A percentile compares a stretch with the other conserved stretches of the same genome.
Evolutionary conservation across 768 basidiomycete genomes (phyloP).

Genomic region (Termitomyces heimii): DNA sequence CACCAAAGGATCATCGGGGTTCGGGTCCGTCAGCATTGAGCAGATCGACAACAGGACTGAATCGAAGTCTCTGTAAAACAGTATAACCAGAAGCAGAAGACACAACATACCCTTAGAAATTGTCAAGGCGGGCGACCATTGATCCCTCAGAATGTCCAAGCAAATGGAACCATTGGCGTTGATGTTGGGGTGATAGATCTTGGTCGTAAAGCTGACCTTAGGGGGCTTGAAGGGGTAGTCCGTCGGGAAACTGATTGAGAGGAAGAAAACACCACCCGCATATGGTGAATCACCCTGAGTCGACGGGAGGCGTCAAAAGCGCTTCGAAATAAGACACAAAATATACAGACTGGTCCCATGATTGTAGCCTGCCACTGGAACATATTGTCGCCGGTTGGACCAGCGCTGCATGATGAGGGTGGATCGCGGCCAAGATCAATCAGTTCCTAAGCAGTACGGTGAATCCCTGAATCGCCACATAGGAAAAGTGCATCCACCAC

Average conservation of each 20-base stretch:
- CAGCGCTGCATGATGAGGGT: constrained; percentile 98
- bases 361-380: constrained; percentile 99
- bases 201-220: constrained; percentile 99
- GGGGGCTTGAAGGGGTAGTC: constrained; percentile 99
- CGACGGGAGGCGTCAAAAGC: constrained; percentile 15
- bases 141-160: constrained; percentile 96
- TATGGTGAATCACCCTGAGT: constrained; percentile 93
- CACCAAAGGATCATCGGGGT: constrained; percentile 97
- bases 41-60: constrained; percentile 95
- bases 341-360: constrained; percentile 90
- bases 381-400: constrained; percentile 96
- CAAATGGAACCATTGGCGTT: constrained; percentile 99
- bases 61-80: background rate
- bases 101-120: constrained; percentile 86
- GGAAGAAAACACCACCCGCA: constrained; percentile 98
- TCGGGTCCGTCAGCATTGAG: constrained; percentile 99
- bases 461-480: constrained; percentile 15
- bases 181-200: constrained; percentile 99
- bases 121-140: constrained; percentile 98
- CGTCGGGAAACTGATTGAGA: constrained; percentile 88
- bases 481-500: constrained; percentile 2
- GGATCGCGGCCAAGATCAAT: constrained; percentile 99
- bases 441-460: constrained; percentile 68
- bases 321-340: constrained; percentile 15
- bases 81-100: background rate